phyloP scores from a whole-genome alignment of 108 stramenopile species.

The Asterionellopsis glacialis region DNA sequence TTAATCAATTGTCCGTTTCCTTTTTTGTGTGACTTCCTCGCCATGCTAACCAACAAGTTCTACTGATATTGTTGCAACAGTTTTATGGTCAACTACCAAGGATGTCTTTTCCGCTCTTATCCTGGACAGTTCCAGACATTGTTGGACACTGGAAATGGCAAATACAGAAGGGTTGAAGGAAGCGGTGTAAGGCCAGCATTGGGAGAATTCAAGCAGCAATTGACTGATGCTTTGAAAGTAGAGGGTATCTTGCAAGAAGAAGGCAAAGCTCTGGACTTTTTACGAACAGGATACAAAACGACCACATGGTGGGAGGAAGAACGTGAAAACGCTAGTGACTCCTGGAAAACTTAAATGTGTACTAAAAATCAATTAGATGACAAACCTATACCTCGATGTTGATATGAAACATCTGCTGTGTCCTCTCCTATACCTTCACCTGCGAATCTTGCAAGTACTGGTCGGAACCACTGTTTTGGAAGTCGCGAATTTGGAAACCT shows the following conservation, averaged over 20 bases:
- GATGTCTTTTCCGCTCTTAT: conserved; percentile 90
- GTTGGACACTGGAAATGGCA: conserved; percentile 86
- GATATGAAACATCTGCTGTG: conserved; percentile 52
- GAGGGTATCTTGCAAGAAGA: conserved; percentile 75
- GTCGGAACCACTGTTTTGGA: conserved; percentile 46
- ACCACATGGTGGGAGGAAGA: conserved; percentile 93
- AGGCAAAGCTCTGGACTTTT: conserved; percentile 66
- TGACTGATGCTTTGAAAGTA: conserved; percentile 78
- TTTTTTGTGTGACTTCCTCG: too few species aligned
- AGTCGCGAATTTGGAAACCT: conserved; percentile 15
- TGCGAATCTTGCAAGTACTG: conserved; percentile 63
- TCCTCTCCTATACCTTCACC: conserved; percentile 58
- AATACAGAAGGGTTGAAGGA: conserved; percentile 67
- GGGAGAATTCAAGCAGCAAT: conserved; percentile 87
- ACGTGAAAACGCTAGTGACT: conserved; percentile 65
- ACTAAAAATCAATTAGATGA: not conserved
- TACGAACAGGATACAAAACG: conserved; percentile 86
- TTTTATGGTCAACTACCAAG: conserved; percentile 92
- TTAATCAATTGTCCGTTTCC: too few species aligned
- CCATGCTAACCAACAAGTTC: too few species aligned
- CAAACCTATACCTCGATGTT: not conserved
- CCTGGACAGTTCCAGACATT: conserved; percentile 90
- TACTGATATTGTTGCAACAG: too few species aligned
- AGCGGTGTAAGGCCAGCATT: conserved; percentile 68
- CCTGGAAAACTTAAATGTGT: conserved; percentile 59